These are phyloP conservation scores for Scytalidium sp. DNA, from an alignment of 2,329 filamentous ascomycete species.

Conservation along the genomic window DNA sequence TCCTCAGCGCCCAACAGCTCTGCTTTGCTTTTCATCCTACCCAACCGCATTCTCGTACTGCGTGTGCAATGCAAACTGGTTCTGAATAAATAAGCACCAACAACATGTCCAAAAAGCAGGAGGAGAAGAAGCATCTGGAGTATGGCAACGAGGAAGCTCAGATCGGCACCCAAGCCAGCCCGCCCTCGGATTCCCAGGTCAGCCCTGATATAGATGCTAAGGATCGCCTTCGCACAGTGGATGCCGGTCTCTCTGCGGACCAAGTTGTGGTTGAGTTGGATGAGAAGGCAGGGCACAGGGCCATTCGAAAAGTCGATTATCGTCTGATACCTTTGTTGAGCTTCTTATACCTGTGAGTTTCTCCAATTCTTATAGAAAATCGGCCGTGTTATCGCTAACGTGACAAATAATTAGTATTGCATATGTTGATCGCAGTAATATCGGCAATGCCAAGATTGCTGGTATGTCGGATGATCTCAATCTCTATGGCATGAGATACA, in stretches of 20 bases:
- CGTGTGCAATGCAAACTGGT: no score
- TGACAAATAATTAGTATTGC: constrained; percentile 15
- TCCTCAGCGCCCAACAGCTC: no score
- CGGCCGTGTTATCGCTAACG: no score
- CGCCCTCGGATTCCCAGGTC: no score
- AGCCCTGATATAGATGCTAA: background rate
- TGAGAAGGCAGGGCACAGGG: background rate
- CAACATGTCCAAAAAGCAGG: background rate
- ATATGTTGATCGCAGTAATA: constrained; percentile 66
- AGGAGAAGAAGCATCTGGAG: background rate
- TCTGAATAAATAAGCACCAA: no score
- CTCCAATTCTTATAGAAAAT: no score
- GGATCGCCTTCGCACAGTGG: background rate
- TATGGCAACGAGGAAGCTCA: background rate
- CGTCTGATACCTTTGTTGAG: constrained; percentile 4
- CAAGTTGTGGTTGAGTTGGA: background rate
- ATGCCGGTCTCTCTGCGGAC: background rate
- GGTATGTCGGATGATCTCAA: constrained; percentile 10
- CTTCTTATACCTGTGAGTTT: constrained; percentile 1
- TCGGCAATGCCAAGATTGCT: constrained; percentile 40
- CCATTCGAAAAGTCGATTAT: constrained; percentile 8
- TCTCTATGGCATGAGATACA: constrained; percentile 9
- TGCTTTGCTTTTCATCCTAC: no score
- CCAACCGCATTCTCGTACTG: no score
- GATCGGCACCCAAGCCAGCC: background rate